Conservation (phyloP, 1,284 basidiomycete genomes). For the Papiliotrema flavescens region DNA sequence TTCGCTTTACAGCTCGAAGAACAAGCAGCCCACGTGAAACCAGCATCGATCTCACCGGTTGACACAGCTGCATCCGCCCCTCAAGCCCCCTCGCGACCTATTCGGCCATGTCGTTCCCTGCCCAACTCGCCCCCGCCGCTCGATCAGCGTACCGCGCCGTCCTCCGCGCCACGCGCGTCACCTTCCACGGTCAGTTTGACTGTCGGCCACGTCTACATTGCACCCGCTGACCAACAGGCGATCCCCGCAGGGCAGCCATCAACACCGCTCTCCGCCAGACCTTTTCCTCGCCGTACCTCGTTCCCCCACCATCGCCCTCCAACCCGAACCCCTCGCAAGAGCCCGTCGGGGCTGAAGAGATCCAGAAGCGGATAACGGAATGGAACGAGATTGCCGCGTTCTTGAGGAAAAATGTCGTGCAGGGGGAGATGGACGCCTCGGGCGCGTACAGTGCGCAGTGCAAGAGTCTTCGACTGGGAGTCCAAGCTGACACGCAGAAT, state of each 20-base stretch:
- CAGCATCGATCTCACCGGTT: no score
- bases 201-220: neutral
- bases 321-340: conserved; percentile 4
- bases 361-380: conserved; percentile 41
- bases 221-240: conserved; percentile 21
- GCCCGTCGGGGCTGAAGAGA: conserved; percentile 19
- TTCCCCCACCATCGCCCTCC: conserved; percentile 18
- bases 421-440: conserved; percentile 36
- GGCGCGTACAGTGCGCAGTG: conserved; percentile 33
- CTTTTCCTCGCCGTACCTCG: conserved; percentile 40
- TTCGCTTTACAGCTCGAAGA: no score
- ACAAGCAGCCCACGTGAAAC: no score
- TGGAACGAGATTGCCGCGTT: conserved; percentile 47
- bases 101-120: conserved; percentile 31
- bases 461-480: neutral
- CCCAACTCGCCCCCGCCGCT: conserved; percentile 31
- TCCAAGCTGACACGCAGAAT: conserved; percentile 22
- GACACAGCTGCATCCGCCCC: no score
- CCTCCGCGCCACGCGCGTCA: conserved; percentile 39
- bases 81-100: no score
- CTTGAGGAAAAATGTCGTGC: conserved; percentile 45
- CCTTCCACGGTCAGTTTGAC: conserved; percentile 36
- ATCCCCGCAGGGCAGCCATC: conserved; percentile 33
- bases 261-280: conserved; percentile 33
- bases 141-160: conserved; percentile 43